phyloP scores from a whole-genome alignment of 768 basidiomycete genomes.

The Boletus insuetus region DNA sequence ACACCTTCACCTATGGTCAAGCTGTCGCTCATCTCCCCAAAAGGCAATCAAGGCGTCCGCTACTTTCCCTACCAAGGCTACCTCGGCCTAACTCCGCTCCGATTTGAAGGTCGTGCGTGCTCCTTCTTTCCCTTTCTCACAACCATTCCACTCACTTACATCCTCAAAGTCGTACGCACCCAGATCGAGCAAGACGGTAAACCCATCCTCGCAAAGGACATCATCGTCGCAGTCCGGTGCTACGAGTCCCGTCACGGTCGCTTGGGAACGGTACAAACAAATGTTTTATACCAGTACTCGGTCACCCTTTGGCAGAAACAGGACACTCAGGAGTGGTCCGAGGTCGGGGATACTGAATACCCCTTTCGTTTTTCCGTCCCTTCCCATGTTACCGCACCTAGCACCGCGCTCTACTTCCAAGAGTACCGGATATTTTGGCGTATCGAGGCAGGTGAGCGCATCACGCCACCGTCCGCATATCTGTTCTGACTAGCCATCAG shows the following conservation, averaged over 20 bases:
- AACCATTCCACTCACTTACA: not conserved
- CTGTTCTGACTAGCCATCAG: constrained; percentile 37
- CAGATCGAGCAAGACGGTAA: constrained; percentile 68
- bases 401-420: constrained; percentile 63
- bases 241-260: constrained; percentile 75
- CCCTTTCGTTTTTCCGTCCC: constrained; percentile 75
- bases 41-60: constrained; percentile 66
- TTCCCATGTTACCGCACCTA: constrained; percentile 57
- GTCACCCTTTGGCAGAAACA: constrained; percentile 69
- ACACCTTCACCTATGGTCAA: constrained; percentile 53
- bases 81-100: constrained; percentile 78
- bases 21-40: constrained; percentile 61
- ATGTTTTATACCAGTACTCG: constrained; percentile 65
- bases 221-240: constrained; percentile 76
- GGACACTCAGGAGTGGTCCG: constrained; percentile 51
- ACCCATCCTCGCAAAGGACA: constrained; percentile 60
- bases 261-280: constrained; percentile 54
- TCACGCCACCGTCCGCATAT: not conserved
- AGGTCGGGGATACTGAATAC: constrained; percentile 62
- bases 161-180: constrained; percentile 60
- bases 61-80: constrained; percentile 77
- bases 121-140: constrained; percentile 3
- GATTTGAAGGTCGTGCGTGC: constrained; percentile 68
- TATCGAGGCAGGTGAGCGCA: constrained; percentile 69
- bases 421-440: constrained; percentile 82